Evolutionary conservation across 495 filamentous ascomycete species (phyloP).

Genomic region (Penicillium cataractarum): DNA sequence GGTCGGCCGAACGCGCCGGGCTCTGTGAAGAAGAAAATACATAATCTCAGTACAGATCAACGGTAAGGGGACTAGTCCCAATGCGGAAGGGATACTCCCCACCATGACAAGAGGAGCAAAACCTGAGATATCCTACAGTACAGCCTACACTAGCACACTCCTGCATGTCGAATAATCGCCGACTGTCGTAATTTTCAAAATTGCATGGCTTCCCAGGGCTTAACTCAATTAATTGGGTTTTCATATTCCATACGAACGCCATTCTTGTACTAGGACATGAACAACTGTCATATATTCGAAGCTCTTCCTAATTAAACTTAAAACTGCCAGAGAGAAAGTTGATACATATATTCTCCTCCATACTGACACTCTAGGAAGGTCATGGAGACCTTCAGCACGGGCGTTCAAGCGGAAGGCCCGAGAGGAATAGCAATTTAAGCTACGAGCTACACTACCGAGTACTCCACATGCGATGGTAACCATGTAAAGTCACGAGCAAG

Average conservation of each 20-base stretch:
- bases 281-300: no score
- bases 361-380: no score
- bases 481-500: background rate
- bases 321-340: background rate
- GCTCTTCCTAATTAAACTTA: no score
- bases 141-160: background rate
- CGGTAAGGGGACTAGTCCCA: constrained; percentile 2
- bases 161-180: background rate
- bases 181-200: background rate
- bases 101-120: background rate
- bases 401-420: background rate
- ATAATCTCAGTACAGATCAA: background rate
- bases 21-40: constrained; percentile 1
- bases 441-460: background rate
- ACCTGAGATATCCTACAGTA: constrained; percentile 13
- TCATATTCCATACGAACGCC: background rate
- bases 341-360: no score
- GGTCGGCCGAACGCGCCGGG: background rate
- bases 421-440: background rate
- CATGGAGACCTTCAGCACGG: background rate
- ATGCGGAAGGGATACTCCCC: constrained; percentile 10
- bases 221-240: background rate
- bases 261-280: no score
- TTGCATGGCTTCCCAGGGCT: background rate
- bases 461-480: background rate